A percentile compares a stretch with the other conserved stretches of the same genome.
phyloP scores from a whole-genome alignment of 2,329 filamentous ascomycete species.

The Diplodia seriata region DNA sequence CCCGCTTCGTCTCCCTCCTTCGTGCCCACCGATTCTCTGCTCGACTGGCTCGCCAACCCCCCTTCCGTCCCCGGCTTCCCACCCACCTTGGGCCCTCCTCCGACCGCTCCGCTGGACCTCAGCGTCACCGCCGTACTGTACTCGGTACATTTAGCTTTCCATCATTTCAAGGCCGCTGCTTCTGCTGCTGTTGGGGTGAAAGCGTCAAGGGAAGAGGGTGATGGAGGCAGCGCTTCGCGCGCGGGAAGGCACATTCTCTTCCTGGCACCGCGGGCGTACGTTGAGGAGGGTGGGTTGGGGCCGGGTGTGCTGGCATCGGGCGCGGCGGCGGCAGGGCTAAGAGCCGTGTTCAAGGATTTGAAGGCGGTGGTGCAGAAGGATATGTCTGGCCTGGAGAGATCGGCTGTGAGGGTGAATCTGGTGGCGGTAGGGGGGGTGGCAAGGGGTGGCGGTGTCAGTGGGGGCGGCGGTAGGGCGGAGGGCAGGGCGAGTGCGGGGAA shows the following conservation, averaged over 20 bases:
- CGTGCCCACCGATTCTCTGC: conserved; percentile 18
- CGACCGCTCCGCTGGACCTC: conserved; percentile 38
- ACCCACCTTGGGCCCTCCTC: conserved; percentile 39
- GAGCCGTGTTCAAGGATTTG: conserved; percentile 33
- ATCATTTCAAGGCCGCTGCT: conserved; percentile 39
- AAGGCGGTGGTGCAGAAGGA: conserved; percentile 8
- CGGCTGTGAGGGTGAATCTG: conserved; percentile 21
- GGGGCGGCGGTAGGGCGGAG: conserved; percentile 10
- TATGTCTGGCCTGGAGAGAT: neutral
- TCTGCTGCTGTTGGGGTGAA: conserved; percentile 20
- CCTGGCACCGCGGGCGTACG: conserved; percentile 32
- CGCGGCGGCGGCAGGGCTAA: conserved; percentile 37
- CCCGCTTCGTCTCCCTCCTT: conserved; percentile 18
- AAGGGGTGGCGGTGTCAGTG: neutral
- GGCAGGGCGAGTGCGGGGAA: neutral
- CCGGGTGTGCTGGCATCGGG: conserved; percentile 31
- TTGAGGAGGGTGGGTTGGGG: neutral
- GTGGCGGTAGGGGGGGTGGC: conserved; percentile 34
- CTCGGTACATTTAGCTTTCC: conserved; percentile 42
- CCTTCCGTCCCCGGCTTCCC: conserved; percentile 17
- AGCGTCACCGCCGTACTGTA: conserved; percentile 41
- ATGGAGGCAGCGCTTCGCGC: neutral
- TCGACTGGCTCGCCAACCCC: conserved; percentile 32
- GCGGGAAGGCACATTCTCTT: conserved; percentile 34
- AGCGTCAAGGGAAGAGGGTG: neutral